These are phyloP conservation scores for Backusella mclennaniae DNA, from an alignment of 192 early-diverging fungal species.

Conservation along the genomic window DNA sequence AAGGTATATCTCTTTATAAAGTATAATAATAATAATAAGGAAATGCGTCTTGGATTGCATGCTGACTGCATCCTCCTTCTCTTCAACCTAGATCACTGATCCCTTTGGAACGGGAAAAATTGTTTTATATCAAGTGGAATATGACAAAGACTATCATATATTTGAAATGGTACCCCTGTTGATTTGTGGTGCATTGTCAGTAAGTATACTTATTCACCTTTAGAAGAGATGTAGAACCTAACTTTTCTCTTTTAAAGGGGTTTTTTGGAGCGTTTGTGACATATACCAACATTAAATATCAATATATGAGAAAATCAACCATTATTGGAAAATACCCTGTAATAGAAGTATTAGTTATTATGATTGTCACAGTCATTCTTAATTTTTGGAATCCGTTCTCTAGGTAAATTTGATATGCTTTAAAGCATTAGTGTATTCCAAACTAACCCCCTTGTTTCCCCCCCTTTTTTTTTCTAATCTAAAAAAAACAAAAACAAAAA, in stretches of 20 bases:
- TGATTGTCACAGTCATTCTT: slow-evolving; percentile 65
- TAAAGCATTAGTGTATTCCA: neutral
- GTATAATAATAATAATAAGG: neutral
- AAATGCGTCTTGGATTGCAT: neutral
- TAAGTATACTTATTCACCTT: slow-evolving; percentile 24
- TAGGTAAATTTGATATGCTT: slow-evolving; percentile 42
- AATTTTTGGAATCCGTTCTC: slow-evolving; percentile 84
- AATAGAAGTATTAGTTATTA: slow-evolving; percentile 69
- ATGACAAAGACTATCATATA: slow-evolving; percentile 85
- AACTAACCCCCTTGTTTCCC: neutral
- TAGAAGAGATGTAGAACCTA: neutral
- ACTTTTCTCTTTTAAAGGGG: slow-evolving; percentile 52
- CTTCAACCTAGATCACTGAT: slow-evolving; percentile 60
- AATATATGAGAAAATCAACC: slow-evolving; percentile 69
- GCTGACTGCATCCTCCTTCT: neutral
- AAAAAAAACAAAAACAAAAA: neutral
- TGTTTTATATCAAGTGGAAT: slow-evolving; percentile 84
- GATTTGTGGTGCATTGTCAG: slow-evolving; percentile 79
- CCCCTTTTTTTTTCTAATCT: neutral
- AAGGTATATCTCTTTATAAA: slow-evolving; percentile 46
- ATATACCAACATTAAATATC: slow-evolving; percentile 62
- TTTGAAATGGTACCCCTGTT: slow-evolving; percentile 91
- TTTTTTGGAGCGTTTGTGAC: slow-evolving; percentile 83
- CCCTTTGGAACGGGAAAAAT: slow-evolving; percentile 84
- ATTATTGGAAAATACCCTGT: slow-evolving; percentile 71